A percentile compares a stretch with the other conserved stretches of the same genome.
Conservation (phyloP, 768 basidiomycete species). For the Sarcomyxa edulis region DNA sequence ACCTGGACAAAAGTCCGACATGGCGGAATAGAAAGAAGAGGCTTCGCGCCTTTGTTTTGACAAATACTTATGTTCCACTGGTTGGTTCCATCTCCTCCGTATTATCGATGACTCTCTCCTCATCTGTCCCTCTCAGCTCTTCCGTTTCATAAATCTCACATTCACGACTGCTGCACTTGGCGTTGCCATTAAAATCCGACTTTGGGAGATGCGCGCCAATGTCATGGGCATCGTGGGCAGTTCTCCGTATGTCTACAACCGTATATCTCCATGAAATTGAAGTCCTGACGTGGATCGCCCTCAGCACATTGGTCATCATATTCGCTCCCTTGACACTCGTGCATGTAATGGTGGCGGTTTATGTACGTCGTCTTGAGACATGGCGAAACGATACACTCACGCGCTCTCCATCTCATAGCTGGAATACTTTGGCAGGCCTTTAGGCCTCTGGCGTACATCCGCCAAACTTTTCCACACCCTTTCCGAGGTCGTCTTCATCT, state of each 20-base stretch:
- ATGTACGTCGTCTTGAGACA: constrained; percentile 44
- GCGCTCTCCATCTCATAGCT: constrained; percentile 40
- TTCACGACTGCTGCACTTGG: constrained; percentile 78
- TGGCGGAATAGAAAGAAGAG: constrained; percentile 30
- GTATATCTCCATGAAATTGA: neutral
- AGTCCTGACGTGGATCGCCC: neutral
- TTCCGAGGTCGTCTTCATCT: constrained; percentile 85
- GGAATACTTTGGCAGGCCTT: constrained; percentile 88
- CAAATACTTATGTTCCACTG: constrained; percentile 74
- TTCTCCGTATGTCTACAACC: constrained; percentile 57
- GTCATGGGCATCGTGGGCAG: constrained; percentile 74
- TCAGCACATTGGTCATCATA: constrained; percentile 76
- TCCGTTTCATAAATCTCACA: constrained; percentile 79
- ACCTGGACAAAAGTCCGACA: constrained; percentile 19
- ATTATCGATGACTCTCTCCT: constrained; percentile 3
- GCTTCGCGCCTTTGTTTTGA: constrained; percentile 62
- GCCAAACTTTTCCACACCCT: constrained; percentile 84
- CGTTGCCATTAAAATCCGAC: constrained; percentile 71
- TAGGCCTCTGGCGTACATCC: constrained; percentile 90
- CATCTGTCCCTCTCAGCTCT: constrained; percentile 45
- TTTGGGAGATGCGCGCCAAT: constrained; percentile 41
- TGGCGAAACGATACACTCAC: neutral
- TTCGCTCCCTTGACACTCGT: constrained; percentile 79
- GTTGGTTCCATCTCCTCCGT: constrained; percentile 31
- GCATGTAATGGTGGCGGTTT: constrained; percentile 83